Evolutionary conservation across 768 basidiomycete genomes (phyloP).

Genomic region (Myochromella boudieri): DNA sequence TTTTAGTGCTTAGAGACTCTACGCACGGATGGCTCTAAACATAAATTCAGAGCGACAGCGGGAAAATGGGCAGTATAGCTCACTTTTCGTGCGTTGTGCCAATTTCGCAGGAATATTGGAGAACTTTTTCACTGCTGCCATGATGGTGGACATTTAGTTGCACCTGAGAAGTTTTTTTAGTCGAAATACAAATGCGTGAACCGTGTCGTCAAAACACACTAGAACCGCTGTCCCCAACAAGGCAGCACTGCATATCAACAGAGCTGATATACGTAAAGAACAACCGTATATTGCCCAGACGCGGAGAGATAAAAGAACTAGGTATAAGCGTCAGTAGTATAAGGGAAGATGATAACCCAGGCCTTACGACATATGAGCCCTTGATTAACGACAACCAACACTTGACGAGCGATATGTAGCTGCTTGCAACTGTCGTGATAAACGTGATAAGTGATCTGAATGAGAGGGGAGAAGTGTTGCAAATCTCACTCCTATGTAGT

Average conservation of each 20-base stretch:
- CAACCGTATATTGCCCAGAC: neutral
- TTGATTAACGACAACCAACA: neutral
- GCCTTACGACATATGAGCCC: constrained; percentile 1
- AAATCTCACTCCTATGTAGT: too few species aligned
- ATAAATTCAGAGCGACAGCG: too few species aligned
- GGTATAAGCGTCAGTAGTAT: too few species aligned
- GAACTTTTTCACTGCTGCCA: neutral
- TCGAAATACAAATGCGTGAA: too few species aligned
- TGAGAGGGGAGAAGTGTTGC: too few species aligned
- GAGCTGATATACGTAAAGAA: constrained; percentile 2
- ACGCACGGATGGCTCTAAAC: constrained; percentile 2
- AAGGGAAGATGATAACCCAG: too few species aligned
- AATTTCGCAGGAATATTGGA: neutral
- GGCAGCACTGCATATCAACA: neutral
- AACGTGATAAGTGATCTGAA: too few species aligned
- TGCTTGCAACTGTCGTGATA: neutral
- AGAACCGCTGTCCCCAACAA: neutral
- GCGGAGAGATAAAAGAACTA: constrained; percentile 4
- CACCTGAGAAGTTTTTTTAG: neutral
- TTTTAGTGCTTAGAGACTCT: too few species aligned
- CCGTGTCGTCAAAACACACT: neutral
- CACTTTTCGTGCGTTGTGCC: neutral
- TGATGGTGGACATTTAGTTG: neutral
- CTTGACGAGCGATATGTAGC: neutral
- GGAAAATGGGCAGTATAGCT: too few species aligned